Conservation (phyloP, 106 monocot genomes). For the Gastrodia elata region DNA sequence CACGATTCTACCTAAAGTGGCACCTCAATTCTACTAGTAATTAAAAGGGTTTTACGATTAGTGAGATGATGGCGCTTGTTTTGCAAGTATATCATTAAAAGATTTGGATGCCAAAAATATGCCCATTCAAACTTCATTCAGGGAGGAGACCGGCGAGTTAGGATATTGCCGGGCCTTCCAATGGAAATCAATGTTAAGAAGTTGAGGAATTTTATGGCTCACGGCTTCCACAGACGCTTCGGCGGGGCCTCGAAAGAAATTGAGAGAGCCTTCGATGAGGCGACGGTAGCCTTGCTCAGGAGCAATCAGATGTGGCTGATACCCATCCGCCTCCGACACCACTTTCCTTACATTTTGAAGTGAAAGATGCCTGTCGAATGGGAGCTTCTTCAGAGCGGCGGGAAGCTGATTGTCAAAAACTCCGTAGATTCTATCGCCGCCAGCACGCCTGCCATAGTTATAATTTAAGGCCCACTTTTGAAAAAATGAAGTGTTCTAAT, state of each 20-base stretch:
- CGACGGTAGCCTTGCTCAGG: constrained; percentile 81
- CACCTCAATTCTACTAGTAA: too few species aligned
- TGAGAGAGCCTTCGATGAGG: constrained; percentile 56
- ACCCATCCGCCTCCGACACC: constrained; percentile 73
- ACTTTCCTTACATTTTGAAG: constrained; percentile 63
- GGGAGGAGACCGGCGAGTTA: too few species aligned
- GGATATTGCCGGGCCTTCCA: too few species aligned
- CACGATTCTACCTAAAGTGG: too few species aligned
- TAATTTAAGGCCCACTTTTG: too few species aligned
- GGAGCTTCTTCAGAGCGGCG: constrained; percentile 69
- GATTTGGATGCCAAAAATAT: too few species aligned
- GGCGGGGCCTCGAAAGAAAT: constrained; percentile 62
- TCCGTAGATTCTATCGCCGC: constrained; percentile 75
- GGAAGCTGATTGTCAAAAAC: constrained; percentile 84
- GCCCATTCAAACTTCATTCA: too few species aligned
- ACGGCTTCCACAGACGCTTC: constrained; percentile 83
- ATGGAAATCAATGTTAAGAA: not conserved
- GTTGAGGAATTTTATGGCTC: too few species aligned
- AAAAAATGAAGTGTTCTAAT: too few species aligned
- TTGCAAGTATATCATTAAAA: too few species aligned
- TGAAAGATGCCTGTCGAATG: constrained; percentile 66
- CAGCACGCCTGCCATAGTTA: constrained; percentile 66
- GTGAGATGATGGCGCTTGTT: too few species aligned
- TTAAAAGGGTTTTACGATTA: too few species aligned
- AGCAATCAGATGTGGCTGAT: constrained; percentile 79